Evolutionary conservation across 78 protist genomes (phyloP), one percentile per base, ranked within the genome.

Genomic region (Dictyostelium capitatum): DNA sequence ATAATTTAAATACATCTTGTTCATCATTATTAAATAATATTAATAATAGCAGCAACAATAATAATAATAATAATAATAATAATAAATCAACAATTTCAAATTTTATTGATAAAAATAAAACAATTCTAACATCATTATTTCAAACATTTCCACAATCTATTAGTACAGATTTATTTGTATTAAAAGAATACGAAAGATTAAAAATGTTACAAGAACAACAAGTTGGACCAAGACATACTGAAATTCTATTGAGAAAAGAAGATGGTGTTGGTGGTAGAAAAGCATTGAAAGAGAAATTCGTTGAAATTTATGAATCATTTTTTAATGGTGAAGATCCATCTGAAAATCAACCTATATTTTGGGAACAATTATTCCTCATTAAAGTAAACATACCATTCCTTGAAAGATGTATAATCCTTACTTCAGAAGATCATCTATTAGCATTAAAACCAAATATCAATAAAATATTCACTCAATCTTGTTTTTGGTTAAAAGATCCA

Each of bases 301-400:
- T 87, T 1, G 92, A 87, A 28, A 87, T 87, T 6, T 87, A 77
- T 47, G 92, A 87, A 77, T 72, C 92, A 12, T 72, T 87, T 30
- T 87, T 87, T 43, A 87, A 87, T 28, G 92, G 83, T 50, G 92
- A 87, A 59, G 92, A 87, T 77, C 92, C 92, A 19, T 87, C 92
- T 1, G 51, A 19, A 30, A 48, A 56, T 11, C 84, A 87, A 77
- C 92, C 92, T 48, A 47, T 57, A 43, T 87, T 87, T 54, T 87
- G 92, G 92, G 92, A 87, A 62, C 92, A 87, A 62, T 77, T 87
- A 15, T 87, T 87, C 30, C 54, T 87, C 37, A 74, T 87, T 20
- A 87, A 87, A 77, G 92, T 87, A 10, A 87, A 87, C 32, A 51
- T 59, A 2, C 92, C 82, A 87, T 87, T 87, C 62, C 69, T 87